Evolutionary conservation across 495 filamentous ascomycete species (phyloP), one percentile per base, ranked within the genome.

Genomic region (Amniculicola lignicola): DNA sequence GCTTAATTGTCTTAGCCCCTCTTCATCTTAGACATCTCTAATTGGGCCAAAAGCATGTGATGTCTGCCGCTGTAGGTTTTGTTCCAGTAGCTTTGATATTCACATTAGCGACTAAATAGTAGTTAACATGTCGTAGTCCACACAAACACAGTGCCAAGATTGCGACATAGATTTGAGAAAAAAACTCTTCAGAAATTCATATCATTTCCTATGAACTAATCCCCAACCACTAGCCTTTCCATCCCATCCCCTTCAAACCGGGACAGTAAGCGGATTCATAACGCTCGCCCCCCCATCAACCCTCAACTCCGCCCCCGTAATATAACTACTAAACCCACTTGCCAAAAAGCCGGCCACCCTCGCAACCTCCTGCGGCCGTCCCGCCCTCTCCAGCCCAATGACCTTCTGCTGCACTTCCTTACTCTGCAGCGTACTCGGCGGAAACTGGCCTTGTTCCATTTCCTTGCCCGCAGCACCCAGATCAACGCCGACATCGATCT

Each of bases 401-500:
- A 67, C 56, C 28, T 69, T 56, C 57, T 73, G 67, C 58, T 75
- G 74, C 24, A 61, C 66, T 67, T 73, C 43, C 54, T 72, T 68
- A n/a, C 69, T 74, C 63, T 82, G 80, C 56, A 82, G 49, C 44
- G 68, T 76, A 5, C 76, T 68, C 2, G 80, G 80, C 24, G 80
- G 80, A 24, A 82, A 72, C 61, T 83, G 80, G 2, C 22, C 22
- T 3, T 18, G 69, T 61, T 22, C 69, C 72, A 76, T 80, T 75
- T 15, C 77, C 76, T n/a, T 70, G 62, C 74, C 77, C 75, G 51
- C 70, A 3, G 67, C 74, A 41, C 75, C 70, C 51, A 82, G 65
- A 61, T 82, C 77, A 24, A 81, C 74, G 0, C 80, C 81, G 25
- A 78, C 72, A 66, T 82, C 79, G 46, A 83, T 79, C 64, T 81